Conservation (phyloP, 306 rosid genomes). For the Psophocarpus tetragonolobus region DNA sequence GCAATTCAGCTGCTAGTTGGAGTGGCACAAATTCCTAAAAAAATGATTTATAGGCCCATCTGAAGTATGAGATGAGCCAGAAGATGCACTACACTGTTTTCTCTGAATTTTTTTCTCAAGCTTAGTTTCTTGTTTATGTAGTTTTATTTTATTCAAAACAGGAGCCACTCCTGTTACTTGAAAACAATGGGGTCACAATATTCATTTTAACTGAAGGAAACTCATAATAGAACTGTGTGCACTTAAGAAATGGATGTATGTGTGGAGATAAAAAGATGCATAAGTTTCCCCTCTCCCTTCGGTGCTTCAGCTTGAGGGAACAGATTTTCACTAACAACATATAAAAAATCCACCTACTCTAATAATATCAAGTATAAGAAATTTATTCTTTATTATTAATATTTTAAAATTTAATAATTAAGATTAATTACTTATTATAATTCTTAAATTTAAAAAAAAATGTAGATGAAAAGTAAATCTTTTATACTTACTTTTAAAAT, state of each 20-base stretch:
- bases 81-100: conserved; percentile 3
- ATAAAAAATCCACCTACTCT: no score
- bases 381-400: no score
- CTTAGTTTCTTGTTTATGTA: not conserved
- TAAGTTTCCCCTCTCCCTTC: not conserved
- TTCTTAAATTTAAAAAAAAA: no score
- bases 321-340: conserved; percentile 5
- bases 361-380: no score
- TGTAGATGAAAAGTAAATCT: no score
- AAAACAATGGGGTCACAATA: not conserved
- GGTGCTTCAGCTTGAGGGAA: conserved; percentile 6
- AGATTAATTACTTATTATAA: no score
- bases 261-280: conserved; percentile 19
- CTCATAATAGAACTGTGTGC: not conserved
- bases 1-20: not conserved
- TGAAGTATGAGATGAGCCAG: conserved; percentile 26
- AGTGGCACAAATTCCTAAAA: not conserved
- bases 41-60: not conserved
- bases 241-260: not conserved
- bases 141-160: not conserved
- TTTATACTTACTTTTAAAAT: no score
- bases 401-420: no score
- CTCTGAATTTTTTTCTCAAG: not conserved
- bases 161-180: conserved; percentile 5
- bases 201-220: conserved; percentile 5